Base-by-base conservation (phyloP, 139 green algal genomes). In the Haematococcus sp. region DNA sequence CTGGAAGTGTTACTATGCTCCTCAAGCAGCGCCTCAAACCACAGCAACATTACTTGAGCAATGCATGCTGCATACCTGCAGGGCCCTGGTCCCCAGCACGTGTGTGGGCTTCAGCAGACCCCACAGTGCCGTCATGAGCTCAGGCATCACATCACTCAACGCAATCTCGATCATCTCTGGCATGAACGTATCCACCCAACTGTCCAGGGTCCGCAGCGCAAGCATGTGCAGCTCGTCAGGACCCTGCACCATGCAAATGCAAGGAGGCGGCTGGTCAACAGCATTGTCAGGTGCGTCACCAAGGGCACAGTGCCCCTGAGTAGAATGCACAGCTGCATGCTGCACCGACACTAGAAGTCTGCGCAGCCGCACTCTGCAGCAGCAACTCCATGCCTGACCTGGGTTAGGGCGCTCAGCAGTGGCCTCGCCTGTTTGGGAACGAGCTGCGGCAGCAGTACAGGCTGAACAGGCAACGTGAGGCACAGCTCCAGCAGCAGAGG, bases 141-240 rank as follows among this genome's bases (percentile, higher is more conserved):
- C 81, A 1, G 77, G 44, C 28, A 92, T 82, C 20, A 97, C 88
- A 7, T 85, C 73, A 40, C 83, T 79, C 87, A 98, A 95, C n/a
- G 83, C 88, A 1, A 84, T 85, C 80, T 98, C 95, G 40, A 98
- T 84, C 78, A 97, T 98, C 74, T 98, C 94, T 3, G 94, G 94
- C 81, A 96, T 97, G 9, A 98, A 84, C 22, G 76, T 90, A 76
- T 98, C 94, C 19, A 97, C 86, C 94, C 94, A 98, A 34, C 93
- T 87, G 81, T 98, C 94, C 22, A 98, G 83, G 17, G 91, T 96
- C 33, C 76, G 74, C 54, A 95, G 77, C 11, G 80, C 89, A 46
- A 90, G 71, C 40, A 73, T 49, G n/a, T 87, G 71, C 40, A 87
- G 76, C 9, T 85, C 75, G 20, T 90, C 79, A n/a, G 68, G 54